These are phyloP conservation scores for Candida suzukii DNA, from an alignment of 805 yeast genomes.

Conservation along the genomic window DNA sequence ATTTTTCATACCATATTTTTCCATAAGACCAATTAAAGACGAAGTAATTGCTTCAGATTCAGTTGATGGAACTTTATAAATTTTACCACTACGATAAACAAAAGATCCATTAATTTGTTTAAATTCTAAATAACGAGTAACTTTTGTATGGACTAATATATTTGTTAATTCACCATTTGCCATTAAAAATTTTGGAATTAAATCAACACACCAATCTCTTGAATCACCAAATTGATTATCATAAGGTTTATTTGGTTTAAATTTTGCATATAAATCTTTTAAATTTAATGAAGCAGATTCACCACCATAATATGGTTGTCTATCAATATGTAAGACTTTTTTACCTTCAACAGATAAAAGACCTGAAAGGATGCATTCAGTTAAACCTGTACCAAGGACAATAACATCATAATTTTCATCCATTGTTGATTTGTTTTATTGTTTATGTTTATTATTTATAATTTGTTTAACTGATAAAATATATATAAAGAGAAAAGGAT, in stretches of 20 bases:
- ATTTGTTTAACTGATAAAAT: too few species aligned
- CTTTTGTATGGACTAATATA: slow-evolving; percentile 91
- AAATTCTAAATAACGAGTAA: slow-evolving; percentile 91
- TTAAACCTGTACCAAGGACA: slow-evolving; percentile 87
- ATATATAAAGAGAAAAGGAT: too few species aligned
- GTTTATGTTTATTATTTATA: background rate
- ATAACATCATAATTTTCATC: slow-evolving; percentile 97
- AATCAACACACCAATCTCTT: slow-evolving; percentile 96
- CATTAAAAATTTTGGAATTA: slow-evolving; percentile 95
- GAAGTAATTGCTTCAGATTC: slow-evolving; percentile 88
- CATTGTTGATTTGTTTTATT: too few species aligned
- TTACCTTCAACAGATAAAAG: slow-evolving; percentile 95
- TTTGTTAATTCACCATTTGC: slow-evolving; percentile 96
- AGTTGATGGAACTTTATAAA: slow-evolving; percentile 91
- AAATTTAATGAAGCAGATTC: slow-evolving; percentile 82
- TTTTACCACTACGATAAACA: slow-evolving; percentile 83
- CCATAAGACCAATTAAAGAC: slow-evolving; percentile 92
- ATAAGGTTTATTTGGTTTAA: slow-evolving; percentile 74
- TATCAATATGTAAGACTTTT: slow-evolving; percentile 92
- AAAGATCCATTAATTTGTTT: slow-evolving; percentile 95
- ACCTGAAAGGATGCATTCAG: slow-evolving; percentile 94
- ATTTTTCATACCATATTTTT: slow-evolving; percentile 89
- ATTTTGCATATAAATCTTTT: slow-evolving; percentile 68
- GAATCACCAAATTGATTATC: slow-evolving; percentile 76
- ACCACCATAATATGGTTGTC: slow-evolving; percentile 94